These are phyloP conservation scores for Mortierella sp. DNA, from an alignment of 371 early-diverging fungal species.

Conservation along the genomic window DNA sequence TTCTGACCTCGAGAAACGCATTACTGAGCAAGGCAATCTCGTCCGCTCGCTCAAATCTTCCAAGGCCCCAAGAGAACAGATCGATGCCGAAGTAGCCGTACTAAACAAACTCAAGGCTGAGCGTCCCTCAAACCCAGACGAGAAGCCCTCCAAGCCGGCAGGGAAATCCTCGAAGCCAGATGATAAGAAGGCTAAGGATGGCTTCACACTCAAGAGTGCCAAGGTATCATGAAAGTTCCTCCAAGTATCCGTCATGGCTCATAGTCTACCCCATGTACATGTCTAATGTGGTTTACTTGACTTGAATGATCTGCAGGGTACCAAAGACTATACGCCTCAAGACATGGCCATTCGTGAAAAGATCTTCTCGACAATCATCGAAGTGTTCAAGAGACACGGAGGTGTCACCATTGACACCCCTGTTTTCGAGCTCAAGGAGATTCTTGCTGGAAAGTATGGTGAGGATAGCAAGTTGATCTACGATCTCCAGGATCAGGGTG, in stretches of 20 bases:
- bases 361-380: constrained; percentile 88
- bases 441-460: constrained; percentile 98
- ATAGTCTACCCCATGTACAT: too few species aligned
- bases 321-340: constrained; percentile 93
- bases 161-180: constrained; percentile 29
- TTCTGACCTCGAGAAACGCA: constrained; percentile 61
- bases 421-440: constrained; percentile 99
- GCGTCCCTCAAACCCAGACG: constrained; percentile 59
- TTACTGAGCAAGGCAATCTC: constrained; percentile 69
- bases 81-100: constrained; percentile 69
- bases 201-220: constrained; percentile 75
- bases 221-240: constrained; percentile 60
- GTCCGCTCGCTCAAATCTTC: constrained; percentile 71
- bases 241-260: too few species aligned
- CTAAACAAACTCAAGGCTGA: constrained; percentile 71
- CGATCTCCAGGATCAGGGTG: constrained; percentile 98
- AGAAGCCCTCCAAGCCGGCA: constrained; percentile 19
- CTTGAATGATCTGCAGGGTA: constrained; percentile 77
- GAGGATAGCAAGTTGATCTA: constrained; percentile 99
- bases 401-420: constrained; percentile 99
- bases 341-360: constrained; percentile 96
- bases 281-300: background rate
- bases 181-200: constrained; percentile 50
- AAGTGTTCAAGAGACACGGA: constrained; percentile 95
- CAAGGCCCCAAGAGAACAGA: constrained; percentile 65